Percentiles rank a stretch among this genome's conserved stretches.
Evolutionary conservation across 352 stramenopile genomes (phyloP).

Genomic region (Stephanocyclus meneghinianus): DNA sequence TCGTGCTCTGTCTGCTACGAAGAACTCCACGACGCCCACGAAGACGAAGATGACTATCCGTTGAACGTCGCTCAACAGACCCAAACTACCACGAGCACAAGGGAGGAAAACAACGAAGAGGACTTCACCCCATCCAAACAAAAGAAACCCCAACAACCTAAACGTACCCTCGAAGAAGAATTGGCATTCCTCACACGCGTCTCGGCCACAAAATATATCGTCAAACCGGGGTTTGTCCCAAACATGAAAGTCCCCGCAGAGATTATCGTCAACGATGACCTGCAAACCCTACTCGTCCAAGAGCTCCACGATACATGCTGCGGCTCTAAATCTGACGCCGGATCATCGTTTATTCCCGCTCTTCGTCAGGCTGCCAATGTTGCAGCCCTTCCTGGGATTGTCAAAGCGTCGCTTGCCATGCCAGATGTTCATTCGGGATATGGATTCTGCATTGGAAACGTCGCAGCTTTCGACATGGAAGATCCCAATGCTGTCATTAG

Average conservation of each 20-base stretch:
- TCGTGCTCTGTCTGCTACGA: background rate
- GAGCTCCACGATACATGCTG: conserved; percentile 76
- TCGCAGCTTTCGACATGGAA: conserved; percentile 87
- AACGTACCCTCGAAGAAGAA: conserved; percentile 68
- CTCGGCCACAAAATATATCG: conserved; percentile 64
- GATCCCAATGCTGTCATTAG: conserved; percentile 83
- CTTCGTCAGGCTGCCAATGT: conserved; percentile 88
- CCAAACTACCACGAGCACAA: background rate
- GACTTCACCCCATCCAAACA: background rate
- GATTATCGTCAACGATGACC: conserved; percentile 83
- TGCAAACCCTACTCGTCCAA: conserved; percentile 81
- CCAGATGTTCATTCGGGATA: conserved; percentile 87
- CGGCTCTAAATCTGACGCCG: conserved; percentile 19
- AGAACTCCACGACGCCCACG: conserved; percentile 24
- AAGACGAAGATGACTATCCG: conserved; percentile 51
- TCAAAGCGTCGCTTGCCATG: conserved; percentile 81
- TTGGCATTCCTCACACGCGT: conserved; percentile 68
- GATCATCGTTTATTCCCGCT: conserved; percentile 81
- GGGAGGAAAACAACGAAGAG: background rate
- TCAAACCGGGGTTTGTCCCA: conserved; percentile 84
- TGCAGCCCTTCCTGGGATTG: conserved; percentile 85
- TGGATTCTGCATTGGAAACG: conserved; percentile 88
- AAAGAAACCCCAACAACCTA: background rate
- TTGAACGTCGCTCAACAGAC: background rate
- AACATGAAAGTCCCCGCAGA: conserved; percentile 83